Conservation (phyloP, 352 stramenopile species). For the Globisporangium recalcitrans region DNA sequence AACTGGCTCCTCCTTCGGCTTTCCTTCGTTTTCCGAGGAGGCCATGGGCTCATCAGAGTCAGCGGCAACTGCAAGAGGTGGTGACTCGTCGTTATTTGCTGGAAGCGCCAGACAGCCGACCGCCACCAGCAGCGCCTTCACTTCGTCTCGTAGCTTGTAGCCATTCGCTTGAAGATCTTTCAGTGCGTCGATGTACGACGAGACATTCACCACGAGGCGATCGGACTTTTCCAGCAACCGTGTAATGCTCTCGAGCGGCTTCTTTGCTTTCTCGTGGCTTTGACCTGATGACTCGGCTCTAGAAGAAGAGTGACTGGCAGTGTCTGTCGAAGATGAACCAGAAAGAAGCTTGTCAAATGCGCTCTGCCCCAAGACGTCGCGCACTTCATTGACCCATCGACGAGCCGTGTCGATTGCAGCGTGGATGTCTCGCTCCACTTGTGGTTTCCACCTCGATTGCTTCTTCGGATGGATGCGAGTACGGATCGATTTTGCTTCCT, state of each 20-base stretch:
- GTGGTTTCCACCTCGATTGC: slow-evolving; percentile 77
- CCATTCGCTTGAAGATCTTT: slow-evolving; percentile 51
- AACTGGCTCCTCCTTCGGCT: not conserved
- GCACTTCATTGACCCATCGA: slow-evolving; percentile 73
- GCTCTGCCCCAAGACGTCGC: slow-evolving; percentile 51
- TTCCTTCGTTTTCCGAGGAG: not conserved
- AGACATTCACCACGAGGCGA: slow-evolving; percentile 54
- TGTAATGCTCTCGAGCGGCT: slow-evolving; percentile 56
- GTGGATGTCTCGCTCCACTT: slow-evolving; percentile 77
- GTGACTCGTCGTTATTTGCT: slow-evolving; percentile 11
- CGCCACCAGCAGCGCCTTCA: slow-evolving; percentile 40
- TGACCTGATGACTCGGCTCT: slow-evolving; percentile 4
- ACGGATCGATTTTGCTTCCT: slow-evolving; percentile 68
- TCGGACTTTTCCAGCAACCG: slow-evolving; percentile 69
- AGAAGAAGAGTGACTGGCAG: slow-evolving; percentile 1
- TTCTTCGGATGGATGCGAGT: slow-evolving; percentile 69
- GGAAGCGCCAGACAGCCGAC: slow-evolving; percentile 37
- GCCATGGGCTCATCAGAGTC: slow-evolving; percentile 10
- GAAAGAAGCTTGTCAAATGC: slow-evolving; percentile 67
- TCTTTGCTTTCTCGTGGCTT: slow-evolving; percentile 43
- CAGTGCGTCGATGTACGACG: slow-evolving; percentile 52
- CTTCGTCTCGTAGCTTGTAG: slow-evolving; percentile 42
- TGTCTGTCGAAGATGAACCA: slow-evolving; percentile 16
- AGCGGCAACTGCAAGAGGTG: slow-evolving; percentile 1
- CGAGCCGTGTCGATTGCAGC: slow-evolving; percentile 56